Base-by-base conservation (phyloP, 495 filamentous ascomycete genomes). In the Aspergillus kassunensis region DNA sequence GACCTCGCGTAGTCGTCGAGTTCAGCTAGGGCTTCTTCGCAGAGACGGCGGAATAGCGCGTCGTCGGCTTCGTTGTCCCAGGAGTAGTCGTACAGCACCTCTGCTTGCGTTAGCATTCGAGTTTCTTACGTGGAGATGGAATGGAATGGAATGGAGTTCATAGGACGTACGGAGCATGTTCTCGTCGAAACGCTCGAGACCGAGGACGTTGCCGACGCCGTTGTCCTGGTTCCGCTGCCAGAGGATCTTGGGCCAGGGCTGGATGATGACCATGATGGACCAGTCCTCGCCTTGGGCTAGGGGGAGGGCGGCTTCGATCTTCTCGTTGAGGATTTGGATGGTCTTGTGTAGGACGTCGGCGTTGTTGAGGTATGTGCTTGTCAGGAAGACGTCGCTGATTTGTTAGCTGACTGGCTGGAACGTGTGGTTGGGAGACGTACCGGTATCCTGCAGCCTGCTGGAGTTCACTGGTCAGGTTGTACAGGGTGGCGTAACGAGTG, bases 191-290 rank as follows among this genome's bases (percentile, higher is more conserved):
- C 55, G 53, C 4, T 66, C 58, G 11, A 63, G 39, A 6, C 58
- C 63, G 0, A 66, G 58, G 16, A 63, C 50, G 25, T 66, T 66
- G 11, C 63, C 63, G 8, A 61, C 60, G 3, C 43, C 43, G 27
- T 45, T 45, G 45, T 51, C 7, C 33, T 33, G 3, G 23, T 48
- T 55, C 29, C 44, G 47, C 21, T 66, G 21, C 24, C 51, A 53
- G 41, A 59, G 53, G 4, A 62, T 23, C 19, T 41, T 59, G 12
- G 59, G 55, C 55, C 54, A 60, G 5, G 62, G 62, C 42, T 65
- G 62, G 39, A 65, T 37, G 25, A 65, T 55, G 3, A 45, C 53
- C 20, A 50, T 31, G 43, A 45, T 31, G 56, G 55, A 19, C 37
- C 44, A 65, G 40, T 57, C 46, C 2, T 39, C 45, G 42, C 51